Evolutionary conservation across 1,284 basidiomycete species (phyloP).

Genomic region (Moesziomyces antarcticus): DNA sequence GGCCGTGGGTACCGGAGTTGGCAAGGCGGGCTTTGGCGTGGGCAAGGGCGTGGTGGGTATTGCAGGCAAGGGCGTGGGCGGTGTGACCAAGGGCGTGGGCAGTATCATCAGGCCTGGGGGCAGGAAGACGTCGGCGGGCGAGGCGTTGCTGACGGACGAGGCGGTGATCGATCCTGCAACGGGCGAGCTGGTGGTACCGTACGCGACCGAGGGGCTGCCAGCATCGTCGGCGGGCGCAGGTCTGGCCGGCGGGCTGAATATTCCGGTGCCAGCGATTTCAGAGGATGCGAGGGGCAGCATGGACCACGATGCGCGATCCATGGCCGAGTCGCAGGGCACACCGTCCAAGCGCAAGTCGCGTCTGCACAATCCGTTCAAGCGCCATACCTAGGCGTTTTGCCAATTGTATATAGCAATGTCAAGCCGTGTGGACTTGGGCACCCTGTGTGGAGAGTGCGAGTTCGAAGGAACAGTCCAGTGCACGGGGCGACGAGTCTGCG

Average conservation of each 20-base stretch:
- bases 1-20: slow-evolving; percentile 54
- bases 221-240: slow-evolving; percentile 12
- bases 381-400: slow-evolving; percentile 4
- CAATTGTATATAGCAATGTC: background rate
- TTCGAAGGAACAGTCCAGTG: too few relatives aligned
- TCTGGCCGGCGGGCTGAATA: slow-evolving; percentile 11
- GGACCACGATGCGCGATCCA: slow-evolving; percentile 30
- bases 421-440: background rate
- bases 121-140: slow-evolving; percentile 14
- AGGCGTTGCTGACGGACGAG: slow-evolving; percentile 21
- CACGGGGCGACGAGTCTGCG: too few relatives aligned
- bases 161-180: slow-evolving; percentile 25
- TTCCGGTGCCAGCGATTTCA: slow-evolving; percentile 36
- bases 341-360: slow-evolving; percentile 45
- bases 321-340: slow-evolving; percentile 45
- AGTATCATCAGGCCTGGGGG: slow-evolving; percentile 35
- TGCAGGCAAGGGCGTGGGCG: slow-evolving; percentile 66
- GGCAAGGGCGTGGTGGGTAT: slow-evolving; percentile 68
- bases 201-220: slow-evolving; percentile 26
- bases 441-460: too few relatives aligned
- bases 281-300: slow-evolving; percentile 26
- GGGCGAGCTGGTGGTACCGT: slow-evolving; percentile 23
- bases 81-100: slow-evolving; percentile 67
- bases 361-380: slow-evolving; percentile 60
- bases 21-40: slow-evolving; percentile 72